Base-by-base conservation (phyloP, 179 eudicot species). In the Spinacia oleracea region DNA sequence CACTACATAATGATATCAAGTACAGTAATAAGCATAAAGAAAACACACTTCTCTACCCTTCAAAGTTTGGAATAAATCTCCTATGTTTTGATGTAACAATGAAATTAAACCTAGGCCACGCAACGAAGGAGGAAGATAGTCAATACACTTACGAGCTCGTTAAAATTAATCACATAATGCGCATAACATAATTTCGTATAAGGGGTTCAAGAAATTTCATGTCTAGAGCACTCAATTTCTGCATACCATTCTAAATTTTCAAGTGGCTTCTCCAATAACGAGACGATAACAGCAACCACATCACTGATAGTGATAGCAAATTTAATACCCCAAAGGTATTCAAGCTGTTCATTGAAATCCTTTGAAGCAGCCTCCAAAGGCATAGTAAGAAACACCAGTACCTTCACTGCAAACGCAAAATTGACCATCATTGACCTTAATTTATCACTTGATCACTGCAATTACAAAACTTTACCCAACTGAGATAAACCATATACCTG, bases 361-460 rank as follows among this genome's bases (percentile, higher is more conserved):
- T 81, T 84, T 9, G 99, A 92, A 18, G 86, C 42, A 27, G 84
- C 86, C 81, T 96, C 98, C 59, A 96, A 48, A n/a, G 99, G 99
- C 98, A 96, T 96, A 12, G 97, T 94, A 50, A 94, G 90, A 82
- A 96, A 96, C 83, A 96, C 99, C 90, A 96, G 81, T 64, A 94
- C 91, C 79, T 96, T 96, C 84, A 96, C 99, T 96, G 90, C 82
- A 84, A 29, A 58, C 73, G 70, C 75, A 62, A 68, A 75, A 71
- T 23, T 3, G 71, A 77, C 50, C 38, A 68, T 67, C n/a, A 65
- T 34, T 65, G 32, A 60, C 25, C 4, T 62, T 12, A 76, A 67
- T 74, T 59, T 55, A 46, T 56, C 3, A 9, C 43, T 15, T 32
- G 11, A 20, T 40, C 59, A 42, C 38, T 56, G 46, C 75, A 76